These are phyloP conservation scores for Pichia exigua DNA, from an alignment of 805 yeast species.

Conservation along the genomic window DNA sequence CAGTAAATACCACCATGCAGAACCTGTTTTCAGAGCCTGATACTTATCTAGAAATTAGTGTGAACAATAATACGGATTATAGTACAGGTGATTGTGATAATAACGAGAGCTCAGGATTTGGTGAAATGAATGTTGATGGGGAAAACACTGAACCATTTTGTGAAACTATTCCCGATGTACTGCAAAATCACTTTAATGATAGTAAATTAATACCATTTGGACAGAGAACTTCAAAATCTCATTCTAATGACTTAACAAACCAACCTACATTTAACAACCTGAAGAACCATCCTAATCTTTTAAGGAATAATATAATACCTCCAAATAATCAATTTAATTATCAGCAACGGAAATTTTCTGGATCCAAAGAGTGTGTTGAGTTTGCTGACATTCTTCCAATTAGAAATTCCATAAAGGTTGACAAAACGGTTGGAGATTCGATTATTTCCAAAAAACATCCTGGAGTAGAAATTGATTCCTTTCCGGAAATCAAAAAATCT, in stretches of 20 bases:
- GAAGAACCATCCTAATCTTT: not conserved
- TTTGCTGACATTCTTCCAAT: not conserved
- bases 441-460: not conserved
- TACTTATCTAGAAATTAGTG: not conserved
- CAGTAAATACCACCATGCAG: not conserved
- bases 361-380: too few species aligned
- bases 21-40: not conserved
- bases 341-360: not conserved
- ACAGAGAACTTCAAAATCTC: not conserved
- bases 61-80: not conserved
- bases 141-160: too few species aligned
- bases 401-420: not conserved
- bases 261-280: not conserved
- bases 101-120: not conserved
- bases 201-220: not conserved
- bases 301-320: not conserved
- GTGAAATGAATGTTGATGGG: not conserved
- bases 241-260: not conserved
- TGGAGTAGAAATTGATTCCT: not conserved
- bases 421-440: not conserved
- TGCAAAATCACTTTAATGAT: not conserved
- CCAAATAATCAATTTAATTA: not conserved
- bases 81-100: not conserved
- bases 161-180: not conserved
- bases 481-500: not conserved